phyloP scores from a whole-genome alignment of 163 green algal genomes.

The Volvox carteri region DNA sequence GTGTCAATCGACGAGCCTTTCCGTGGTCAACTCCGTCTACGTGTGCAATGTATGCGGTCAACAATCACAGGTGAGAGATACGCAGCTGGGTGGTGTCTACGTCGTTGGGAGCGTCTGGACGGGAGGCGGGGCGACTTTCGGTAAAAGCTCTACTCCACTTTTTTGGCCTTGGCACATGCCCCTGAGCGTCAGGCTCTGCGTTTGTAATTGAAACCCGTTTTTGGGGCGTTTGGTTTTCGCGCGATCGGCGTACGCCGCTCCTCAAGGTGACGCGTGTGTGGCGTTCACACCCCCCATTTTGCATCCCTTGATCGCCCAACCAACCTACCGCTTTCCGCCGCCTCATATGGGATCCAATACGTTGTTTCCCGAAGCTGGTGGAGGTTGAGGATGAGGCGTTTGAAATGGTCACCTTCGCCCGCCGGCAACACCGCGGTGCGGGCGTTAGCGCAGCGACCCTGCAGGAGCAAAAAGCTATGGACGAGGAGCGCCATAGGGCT shows the following conservation, averaged over 20 bases:
- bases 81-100: background rate
- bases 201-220: too few species aligned
- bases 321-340: background rate
- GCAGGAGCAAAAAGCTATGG: background rate
- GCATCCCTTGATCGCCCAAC: background rate
- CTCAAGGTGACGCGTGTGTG: background rate
- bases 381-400: slow-evolving; percentile 21
- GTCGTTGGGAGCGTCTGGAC: background rate
- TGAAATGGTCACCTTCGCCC: slow-evolving; percentile 35
- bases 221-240: too few species aligned
- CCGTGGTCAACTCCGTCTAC: background rate
- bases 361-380: background rate
- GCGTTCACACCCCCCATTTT: background rate
- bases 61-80: slow-evolving; percentile 15
- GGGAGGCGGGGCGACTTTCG: too few species aligned
- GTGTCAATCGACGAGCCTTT: slow-evolving; percentile 35
- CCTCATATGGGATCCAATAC: background rate
- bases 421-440: background rate
- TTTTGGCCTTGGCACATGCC: too few species aligned
- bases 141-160: too few species aligned
- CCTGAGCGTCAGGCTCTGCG: too few species aligned
- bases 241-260: too few species aligned
- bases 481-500: background rate
- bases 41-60: slow-evolving; percentile 34
- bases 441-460: background rate